Percentiles rank a stretch among this genome's conserved stretches.
phyloP scores from a whole-genome alignment of 164 flowering plant genomes.

The Magnolia sinica region DNA sequence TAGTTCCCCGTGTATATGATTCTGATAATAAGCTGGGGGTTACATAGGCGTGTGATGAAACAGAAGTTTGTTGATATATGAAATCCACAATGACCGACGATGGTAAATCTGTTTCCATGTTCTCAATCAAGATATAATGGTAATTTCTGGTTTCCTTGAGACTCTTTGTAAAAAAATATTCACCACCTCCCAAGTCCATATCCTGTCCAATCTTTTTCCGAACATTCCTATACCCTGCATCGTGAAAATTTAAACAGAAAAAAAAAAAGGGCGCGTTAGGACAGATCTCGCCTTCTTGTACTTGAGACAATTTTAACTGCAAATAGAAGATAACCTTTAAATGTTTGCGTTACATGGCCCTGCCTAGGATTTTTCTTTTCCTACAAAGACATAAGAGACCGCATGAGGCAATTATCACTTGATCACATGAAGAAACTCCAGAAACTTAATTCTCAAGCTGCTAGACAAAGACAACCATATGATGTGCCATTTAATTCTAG shows the following conservation, averaged over 20 bases:
- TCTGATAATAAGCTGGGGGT: conserved; percentile 38
- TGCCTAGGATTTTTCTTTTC: conserved; percentile 1
- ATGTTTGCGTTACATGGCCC: neutral
- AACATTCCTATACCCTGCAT: conserved; percentile 14
- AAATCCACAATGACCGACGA: conserved; percentile 36
- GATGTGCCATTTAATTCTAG: neutral
- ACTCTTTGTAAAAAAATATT: neutral
- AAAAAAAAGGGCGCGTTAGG: neutral
- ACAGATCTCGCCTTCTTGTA: neutral
- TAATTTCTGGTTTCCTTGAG: neutral
- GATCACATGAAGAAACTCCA: neutral
- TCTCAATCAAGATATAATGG: conserved; percentile 33
- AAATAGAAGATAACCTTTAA: conserved; percentile 2
- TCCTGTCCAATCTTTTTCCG: conserved; percentile 16
- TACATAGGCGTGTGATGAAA: conserved; percentile 32
- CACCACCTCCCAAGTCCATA: conserved; percentile 30
- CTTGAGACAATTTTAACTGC: neutral
- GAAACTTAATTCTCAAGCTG: neutral
- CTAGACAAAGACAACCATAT: neutral
- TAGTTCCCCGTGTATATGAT: conserved; percentile 33
- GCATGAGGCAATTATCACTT: neutral
- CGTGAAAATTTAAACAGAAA: neutral
- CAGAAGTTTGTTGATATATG: conserved; percentile 24
- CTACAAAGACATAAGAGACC: neutral
- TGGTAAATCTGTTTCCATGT: conserved; percentile 46